Conservation (phyloP, 257 asterid genomes). For the Salvia miltiorrhiza region DNA sequence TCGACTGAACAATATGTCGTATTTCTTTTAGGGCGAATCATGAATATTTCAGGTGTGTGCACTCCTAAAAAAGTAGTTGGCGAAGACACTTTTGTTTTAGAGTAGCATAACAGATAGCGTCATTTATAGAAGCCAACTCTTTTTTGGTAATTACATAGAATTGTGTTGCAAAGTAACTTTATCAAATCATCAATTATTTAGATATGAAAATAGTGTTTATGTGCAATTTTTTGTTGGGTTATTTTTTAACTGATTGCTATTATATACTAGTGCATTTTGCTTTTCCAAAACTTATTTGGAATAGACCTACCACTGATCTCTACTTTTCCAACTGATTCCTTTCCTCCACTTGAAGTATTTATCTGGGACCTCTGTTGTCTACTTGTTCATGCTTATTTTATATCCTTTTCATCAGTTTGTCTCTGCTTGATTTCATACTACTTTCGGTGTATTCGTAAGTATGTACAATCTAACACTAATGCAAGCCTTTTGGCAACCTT, state of each 20-base stretch:
- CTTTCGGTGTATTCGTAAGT: background rate
- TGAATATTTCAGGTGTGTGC: background rate
- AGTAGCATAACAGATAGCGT: background rate
- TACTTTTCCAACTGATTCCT: background rate
- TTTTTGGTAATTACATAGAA: background rate
- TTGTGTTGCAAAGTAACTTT: background rate
- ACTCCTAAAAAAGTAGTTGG: background rate
- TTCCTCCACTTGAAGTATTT: background rate
- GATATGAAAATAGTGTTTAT: background rate
- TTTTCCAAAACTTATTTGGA: background rate
- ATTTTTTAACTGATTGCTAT: background rate
- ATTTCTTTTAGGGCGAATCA: background rate
- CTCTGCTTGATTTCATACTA: constrained; percentile 8
- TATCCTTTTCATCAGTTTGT: constrained; percentile 4
- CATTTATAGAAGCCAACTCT: background rate
- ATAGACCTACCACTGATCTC: background rate
- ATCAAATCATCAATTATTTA: background rate
- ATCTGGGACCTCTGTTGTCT: background rate
- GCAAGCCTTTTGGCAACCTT: constrained; percentile 24
- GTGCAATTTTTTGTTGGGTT: background rate
- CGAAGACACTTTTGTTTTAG: background rate
- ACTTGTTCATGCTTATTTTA: background rate
- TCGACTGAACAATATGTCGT: background rate
- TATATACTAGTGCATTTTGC: too few species aligned
- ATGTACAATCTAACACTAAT: constrained; percentile 25